Base-by-base conservation (phyloP, 73 alveolate species). In the Tetrahymena malaccensis region DNA sequence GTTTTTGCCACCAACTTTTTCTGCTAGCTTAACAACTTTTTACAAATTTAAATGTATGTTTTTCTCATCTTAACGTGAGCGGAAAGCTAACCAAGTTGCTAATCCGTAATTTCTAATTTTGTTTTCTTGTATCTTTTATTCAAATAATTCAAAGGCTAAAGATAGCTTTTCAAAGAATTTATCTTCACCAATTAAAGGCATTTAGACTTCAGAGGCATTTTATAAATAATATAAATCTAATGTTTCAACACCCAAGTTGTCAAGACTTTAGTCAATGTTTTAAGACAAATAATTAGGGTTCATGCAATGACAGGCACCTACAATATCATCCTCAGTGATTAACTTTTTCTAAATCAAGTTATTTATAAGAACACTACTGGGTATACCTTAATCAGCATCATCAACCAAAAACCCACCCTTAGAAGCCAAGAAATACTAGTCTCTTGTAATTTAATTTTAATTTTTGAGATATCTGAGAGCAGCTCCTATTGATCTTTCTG, bases 11-110 rank as follows among this genome's bases (percentile, higher is more conserved):
- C 98, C 99, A 4, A 98, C 97, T 85, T 94, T 43, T 94, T 98
- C 98, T 22, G 99, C 99, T 19, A 96, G 27, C 94, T 98, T 97
- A 12, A 96, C 94, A 22, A 97, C 95, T 95, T 96, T 97, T 85
- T 98, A 96, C 13, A 98, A 96, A 93, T 93, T 95, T 43, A 98
- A 85, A 94, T 98, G 97, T 33, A 98, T 96, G 43, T 97, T 98
- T 27, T 98, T 97, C 95, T 98, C 99, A n/a, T 94, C 97, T 35
- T 95, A 95, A 85, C 96, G 97, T 1, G 99, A 96, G 94, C 99
- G 96, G 96, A 98, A 98, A 43, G 99, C 98, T 3, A 98, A 94
- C 99, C 99, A 98, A 34, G 99, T 96, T 17, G 99, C 99, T 97
- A 98, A 83, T 93, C 99, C 99, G 93, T 98, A 98, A 93, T 96